Evolutionary conservation across 1,139 yeast species (phyloP).

Genomic region (Barnettozyma hawaiiensis): DNA sequence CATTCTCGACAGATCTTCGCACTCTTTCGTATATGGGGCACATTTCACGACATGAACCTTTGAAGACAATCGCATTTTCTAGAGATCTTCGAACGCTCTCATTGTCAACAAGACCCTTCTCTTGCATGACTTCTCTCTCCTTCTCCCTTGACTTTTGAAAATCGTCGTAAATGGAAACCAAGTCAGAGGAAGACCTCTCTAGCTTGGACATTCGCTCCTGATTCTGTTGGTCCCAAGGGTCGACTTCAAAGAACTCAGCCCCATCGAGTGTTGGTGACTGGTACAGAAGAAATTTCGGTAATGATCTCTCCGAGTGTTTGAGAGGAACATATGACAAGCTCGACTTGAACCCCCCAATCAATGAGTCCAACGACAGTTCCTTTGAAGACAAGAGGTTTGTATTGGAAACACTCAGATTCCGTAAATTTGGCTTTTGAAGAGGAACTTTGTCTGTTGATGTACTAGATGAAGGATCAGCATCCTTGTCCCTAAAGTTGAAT

Average conservation of each 20-base stretch:
- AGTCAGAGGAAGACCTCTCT: conserved; percentile 39
- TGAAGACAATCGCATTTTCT: conserved; percentile 79
- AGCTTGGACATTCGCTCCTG: conserved; percentile 41
- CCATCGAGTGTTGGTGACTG: conserved; percentile 32
- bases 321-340: neutral
- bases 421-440: neutral
- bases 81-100: conserved; percentile 79
- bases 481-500: conserved; percentile 6
- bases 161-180: conserved; percentile 48
- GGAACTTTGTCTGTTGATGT: neutral
- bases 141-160: conserved; percentile 69
- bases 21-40: conserved; percentile 93
- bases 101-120: conserved; percentile 77
- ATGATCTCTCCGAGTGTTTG: conserved; percentile 17
- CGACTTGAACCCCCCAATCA: conserved; percentile 4
- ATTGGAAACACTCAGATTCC: neutral
- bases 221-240: conserved; percentile 53
- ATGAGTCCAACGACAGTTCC: conserved; percentile 5
- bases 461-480: neutral
- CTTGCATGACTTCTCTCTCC: conserved; percentile 80
- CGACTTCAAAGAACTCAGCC: conserved; percentile 27
- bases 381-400: neutral
- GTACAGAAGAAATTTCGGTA: conserved; percentile 32
- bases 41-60: conserved; percentile 90
- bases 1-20: conserved; percentile 81